Percentiles rank a stretch among this genome's conserved stretches.
phyloP scores from a whole-genome alignment of 257 asterid genomes.

The Knoxia roxburghii region DNA sequence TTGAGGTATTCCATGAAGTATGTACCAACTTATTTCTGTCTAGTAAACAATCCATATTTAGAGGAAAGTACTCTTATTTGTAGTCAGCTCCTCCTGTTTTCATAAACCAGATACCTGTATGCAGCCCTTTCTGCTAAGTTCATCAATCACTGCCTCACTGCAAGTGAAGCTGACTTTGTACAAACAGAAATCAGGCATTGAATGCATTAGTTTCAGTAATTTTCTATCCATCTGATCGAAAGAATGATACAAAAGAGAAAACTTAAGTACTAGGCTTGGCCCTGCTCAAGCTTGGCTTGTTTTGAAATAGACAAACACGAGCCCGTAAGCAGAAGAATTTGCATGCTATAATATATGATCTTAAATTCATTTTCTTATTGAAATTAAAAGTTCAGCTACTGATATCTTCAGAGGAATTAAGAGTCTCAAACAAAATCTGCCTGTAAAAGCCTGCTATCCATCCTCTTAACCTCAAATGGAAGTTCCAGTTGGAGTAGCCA shows the following conservation, averaged over 20 bases:
- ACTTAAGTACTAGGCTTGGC: not conserved
- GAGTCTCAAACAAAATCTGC: too few relatives aligned
- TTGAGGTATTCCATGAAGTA: slow-evolving; percentile 67
- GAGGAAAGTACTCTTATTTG: slow-evolving; percentile 5
- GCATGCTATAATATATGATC: too few relatives aligned
- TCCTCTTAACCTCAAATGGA: not conserved
- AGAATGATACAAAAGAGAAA: not conserved
- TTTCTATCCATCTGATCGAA: not conserved
- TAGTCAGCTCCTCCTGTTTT: slow-evolving; percentile 3
- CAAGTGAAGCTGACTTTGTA: not conserved
- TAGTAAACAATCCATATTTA: slow-evolving; percentile 24
- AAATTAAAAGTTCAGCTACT: too few relatives aligned
- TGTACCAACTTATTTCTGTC: slow-evolving; percentile 49
- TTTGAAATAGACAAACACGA: too few relatives aligned
- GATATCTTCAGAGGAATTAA: too few relatives aligned
- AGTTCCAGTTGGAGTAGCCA: not conserved
- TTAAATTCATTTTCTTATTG: not conserved
- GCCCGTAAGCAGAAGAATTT: too few relatives aligned
- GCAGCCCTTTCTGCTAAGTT: too few relatives aligned
- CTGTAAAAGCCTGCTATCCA: not conserved
- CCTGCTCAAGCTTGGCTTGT: too few relatives aligned
- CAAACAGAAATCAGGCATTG: not conserved
- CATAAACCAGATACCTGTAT: too few relatives aligned
- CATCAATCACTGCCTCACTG: not conserved
- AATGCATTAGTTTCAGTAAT: not conserved